Conservation (phyloP, 495 filamentous ascomycete genomes). For the Penicillium soppii region DNA sequence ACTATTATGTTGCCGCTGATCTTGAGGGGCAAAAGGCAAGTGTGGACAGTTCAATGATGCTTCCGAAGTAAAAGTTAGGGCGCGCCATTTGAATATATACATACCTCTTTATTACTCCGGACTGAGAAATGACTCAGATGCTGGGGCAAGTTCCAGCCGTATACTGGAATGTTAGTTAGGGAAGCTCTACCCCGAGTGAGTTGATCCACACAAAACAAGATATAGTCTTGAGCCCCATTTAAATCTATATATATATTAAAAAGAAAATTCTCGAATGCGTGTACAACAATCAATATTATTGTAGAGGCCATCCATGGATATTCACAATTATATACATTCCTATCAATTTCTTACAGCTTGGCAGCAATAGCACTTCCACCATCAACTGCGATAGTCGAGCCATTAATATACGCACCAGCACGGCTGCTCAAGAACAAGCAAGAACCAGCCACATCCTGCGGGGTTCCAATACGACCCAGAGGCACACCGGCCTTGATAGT, state of each 20-base stretch:
- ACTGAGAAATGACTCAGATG: too few species aligned
- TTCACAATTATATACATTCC: neutral
- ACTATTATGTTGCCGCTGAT: conserved; percentile 28
- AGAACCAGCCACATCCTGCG: conserved; percentile 72
- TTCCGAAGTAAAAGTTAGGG: neutral
- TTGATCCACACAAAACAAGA: neutral
- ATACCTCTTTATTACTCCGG: too few species aligned
- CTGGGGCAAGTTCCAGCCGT: neutral
- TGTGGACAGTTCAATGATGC: neutral
- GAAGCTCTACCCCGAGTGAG: neutral
- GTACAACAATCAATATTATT: too few species aligned
- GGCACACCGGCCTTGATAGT: conserved; percentile 63
- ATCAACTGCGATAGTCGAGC: conserved; percentile 73
- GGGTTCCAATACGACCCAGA: conserved; percentile 67
- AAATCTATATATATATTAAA: too few species aligned
- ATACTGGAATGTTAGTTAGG: neutral
- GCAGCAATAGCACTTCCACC: conserved; percentile 58
- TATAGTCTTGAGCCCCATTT: conserved; percentile 8
- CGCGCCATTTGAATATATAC: neutral
- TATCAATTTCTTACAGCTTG: conserved; percentile 48
- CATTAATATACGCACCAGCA: conserved; percentile 74
- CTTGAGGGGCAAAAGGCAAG: neutral
- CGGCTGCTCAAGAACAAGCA: conserved; percentile 71
- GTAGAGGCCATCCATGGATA: neutral
- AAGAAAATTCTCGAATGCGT: too few species aligned